Evolutionary conservation across 106 monocot genomes (phyloP), one percentile per base, ranked within the genome.

Genomic region (Ottelia alismoides): DNA sequence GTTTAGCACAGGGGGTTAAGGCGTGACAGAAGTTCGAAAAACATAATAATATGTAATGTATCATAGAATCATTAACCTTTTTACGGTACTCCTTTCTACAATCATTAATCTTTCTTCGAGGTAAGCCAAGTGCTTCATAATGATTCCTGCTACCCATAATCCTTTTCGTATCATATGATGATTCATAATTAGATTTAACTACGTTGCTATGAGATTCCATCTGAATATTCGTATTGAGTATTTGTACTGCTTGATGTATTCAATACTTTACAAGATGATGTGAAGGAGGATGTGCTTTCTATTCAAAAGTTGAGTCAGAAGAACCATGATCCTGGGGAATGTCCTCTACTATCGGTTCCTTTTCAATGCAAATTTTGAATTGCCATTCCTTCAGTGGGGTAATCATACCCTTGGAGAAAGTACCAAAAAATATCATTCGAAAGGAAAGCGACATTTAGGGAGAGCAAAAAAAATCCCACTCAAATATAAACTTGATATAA

Each of bases 381-480:
- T 56, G 59, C n/a, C 66, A 60, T 32, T 22, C 32, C 47, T 65
- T 80, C 78, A 56, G 30, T 58, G 32, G 50, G 47, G 46, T 52
- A 32, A 69, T 84, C 84, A 44, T 59, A 88, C 66, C 75, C 76
- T 75, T 81, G 84, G 28, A 81, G 75, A 46, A 94, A 74, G 54
- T 69, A 78, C 69, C 62, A 74, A 40, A 96, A 63, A 52, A 96
- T 56, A 69, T 88, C 88, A 70, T 82, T 73, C 23, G 94, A 88
- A 63, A 96, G 70, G 69, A 96, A 96, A 67, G 88, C 76, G 18
- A 88, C 56, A 51, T 96, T 96, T 18, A 82, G 31, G 28, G 81
- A 74, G 17, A 88, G 57, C n/a, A n/a, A n/a, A n/a, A n/a, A n/a
- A 48, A 85, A 84, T 49, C 94, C 94, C 68, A 74, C 84, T 54